phyloP scores from a whole-genome alignment of 805 yeast species.

The Ogataea sp. region DNA sequence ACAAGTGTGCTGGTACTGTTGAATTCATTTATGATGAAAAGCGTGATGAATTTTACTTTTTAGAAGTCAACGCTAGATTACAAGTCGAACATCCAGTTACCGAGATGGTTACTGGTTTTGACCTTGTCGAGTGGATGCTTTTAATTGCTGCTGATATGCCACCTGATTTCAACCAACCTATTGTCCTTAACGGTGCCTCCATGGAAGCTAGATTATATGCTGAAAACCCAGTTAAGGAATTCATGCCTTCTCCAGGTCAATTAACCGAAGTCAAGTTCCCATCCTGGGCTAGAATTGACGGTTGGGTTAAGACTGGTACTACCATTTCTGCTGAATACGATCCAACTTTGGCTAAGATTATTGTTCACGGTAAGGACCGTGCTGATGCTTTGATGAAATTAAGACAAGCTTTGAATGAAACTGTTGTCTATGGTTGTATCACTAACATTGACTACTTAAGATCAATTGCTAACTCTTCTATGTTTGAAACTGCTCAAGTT shows the following conservation, averaged over 20 bases:
- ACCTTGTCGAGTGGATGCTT: conserved; percentile 96
- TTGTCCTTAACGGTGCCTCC: conserved; percentile 73
- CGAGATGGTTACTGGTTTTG: conserved; percentile 90
- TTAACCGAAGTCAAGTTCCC: conserved; percentile 83
- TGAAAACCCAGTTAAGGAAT: conserved; percentile 92
- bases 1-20: conserved; percentile 96
- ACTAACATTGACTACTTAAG: conserved; percentile 87
- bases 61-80: conserved; percentile 93
- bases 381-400: conserved; percentile 73
- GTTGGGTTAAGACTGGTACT: conserved; percentile 90
- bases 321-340: conserved; percentile 87
- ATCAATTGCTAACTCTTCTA: conserved; percentile 71
- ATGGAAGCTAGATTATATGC: conserved; percentile 97
- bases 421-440: conserved; percentile 80
- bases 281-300: conserved; percentile 84
- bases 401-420: conserved; percentile 75
- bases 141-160: conserved; percentile 83
- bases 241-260: conserved; percentile 95
- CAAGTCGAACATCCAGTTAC: conserved; percentile 98
- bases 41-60: conserved; percentile 85
- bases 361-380: conserved; percentile 88
- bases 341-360: conserved; percentile 93
- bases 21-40: conserved; percentile 87
- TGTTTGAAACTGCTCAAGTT: conserved; percentile 80
- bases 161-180: conserved; percentile 59